Evolutionary conservation across 2,329 filamentous ascomycete genomes (phyloP).

Genomic region (Spiromastix sp.): DNA sequence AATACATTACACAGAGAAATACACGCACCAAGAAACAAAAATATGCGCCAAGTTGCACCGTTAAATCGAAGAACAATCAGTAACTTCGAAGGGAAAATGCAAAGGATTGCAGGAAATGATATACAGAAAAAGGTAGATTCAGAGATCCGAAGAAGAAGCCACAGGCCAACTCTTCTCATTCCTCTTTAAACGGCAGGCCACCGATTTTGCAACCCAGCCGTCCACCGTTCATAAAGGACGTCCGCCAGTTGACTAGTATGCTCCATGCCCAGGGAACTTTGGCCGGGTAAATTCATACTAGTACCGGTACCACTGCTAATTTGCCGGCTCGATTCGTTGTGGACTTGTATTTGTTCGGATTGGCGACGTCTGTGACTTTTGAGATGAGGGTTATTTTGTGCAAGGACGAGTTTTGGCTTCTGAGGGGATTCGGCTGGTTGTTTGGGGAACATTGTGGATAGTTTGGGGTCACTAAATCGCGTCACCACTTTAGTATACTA

Average conservation of each 20-base stretch:
- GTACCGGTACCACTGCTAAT: constrained; percentile 24
- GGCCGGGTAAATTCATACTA: constrained; percentile 42
- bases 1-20: background rate
- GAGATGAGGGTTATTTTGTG: constrained; percentile 74
- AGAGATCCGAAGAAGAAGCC: background rate
- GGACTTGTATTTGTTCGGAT: constrained; percentile 26
- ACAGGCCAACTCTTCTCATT: background rate
- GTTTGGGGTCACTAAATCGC: constrained; percentile 20
- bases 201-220: constrained; percentile 64
- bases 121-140: background rate
- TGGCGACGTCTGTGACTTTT: constrained; percentile 65
- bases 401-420: constrained; percentile 59
- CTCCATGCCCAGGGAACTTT: constrained; percentile 66
- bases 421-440: constrained; percentile 34
- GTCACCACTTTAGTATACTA: too few species aligned
- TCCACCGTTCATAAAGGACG: constrained; percentile 84
- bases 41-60: background rate
- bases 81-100: too few species aligned
- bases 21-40: background rate
- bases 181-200: constrained; percentile 41
- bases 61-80: background rate
- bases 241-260: constrained; percentile 83
- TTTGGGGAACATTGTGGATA: constrained; percentile 8
- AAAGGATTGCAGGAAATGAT: background rate
- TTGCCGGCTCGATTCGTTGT: constrained; percentile 29